These are phyloP conservation scores for Drechslerella stenobrocha DNA, from an alignment of 2,329 filamentous ascomycete genomes.

Conservation along the genomic window DNA sequence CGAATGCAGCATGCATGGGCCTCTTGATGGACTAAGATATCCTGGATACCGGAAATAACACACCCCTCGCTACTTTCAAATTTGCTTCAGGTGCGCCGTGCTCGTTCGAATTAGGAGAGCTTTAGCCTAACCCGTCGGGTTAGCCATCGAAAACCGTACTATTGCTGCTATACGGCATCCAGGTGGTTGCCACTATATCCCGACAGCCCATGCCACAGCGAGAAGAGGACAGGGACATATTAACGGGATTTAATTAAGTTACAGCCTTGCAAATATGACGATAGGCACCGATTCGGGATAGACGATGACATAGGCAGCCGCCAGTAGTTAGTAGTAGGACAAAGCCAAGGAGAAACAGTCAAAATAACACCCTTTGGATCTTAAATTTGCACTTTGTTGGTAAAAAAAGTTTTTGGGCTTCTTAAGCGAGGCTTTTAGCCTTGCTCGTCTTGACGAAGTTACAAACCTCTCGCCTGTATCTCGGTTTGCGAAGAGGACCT, in stretches of 20 bases:
- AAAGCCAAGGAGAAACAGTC: too few species aligned
- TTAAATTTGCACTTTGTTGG: too few species aligned
- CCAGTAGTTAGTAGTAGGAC: too few species aligned
- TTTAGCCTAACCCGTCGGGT: conserved; percentile 25
- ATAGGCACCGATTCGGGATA: conserved; percentile 12
- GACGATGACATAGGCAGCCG: conserved; percentile 12
- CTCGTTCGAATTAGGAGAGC: conserved; percentile 2
- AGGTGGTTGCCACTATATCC: neutral
- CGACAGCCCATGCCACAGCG: conserved; percentile 14
- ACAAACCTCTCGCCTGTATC: neutral
- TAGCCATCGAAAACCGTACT: neutral
- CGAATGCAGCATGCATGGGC: conserved; percentile 19
- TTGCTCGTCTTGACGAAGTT: conserved; percentile 29
- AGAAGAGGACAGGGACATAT: conserved; percentile 31
- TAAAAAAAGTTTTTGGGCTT: too few species aligned
- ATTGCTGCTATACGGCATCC: conserved; percentile 4
- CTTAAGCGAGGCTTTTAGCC: conserved; percentile 5
- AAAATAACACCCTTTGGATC: too few species aligned
- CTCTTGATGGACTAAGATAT: conserved; percentile 10
- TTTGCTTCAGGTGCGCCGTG: neutral
- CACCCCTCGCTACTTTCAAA: conserved; percentile 43
- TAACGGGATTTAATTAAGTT: conserved; percentile 29
- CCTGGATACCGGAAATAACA: conserved; percentile 19
- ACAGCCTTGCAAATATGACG: conserved; percentile 17
- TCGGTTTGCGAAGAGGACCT: conserved; percentile 5